Evolutionary conservation across 345 rosid genomes (phyloP).

Genomic region (Linum usitatissimum): DNA sequence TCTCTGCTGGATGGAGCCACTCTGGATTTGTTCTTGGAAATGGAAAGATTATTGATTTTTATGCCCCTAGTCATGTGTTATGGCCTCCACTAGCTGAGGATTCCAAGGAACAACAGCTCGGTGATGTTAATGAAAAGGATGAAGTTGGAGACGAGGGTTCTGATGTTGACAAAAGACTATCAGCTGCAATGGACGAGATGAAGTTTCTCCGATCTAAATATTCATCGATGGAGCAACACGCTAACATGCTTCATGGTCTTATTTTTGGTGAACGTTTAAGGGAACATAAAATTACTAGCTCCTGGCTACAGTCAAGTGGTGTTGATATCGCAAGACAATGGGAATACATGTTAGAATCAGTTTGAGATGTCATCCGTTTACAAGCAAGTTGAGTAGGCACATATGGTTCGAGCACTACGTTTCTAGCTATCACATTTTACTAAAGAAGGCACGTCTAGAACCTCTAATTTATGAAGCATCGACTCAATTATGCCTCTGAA

Average conservation of each 20-base stretch:
- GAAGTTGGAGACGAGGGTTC: conserved; percentile 21
- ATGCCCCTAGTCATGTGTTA: conserved; percentile 35
- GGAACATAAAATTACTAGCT: conserved; percentile 54
- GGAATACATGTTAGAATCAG: conserved; percentile 70
- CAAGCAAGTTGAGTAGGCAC: too few relatives aligned
- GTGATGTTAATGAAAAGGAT: conserved; percentile 6
- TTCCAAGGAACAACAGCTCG: conserved; percentile 25
- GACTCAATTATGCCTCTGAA: too few relatives aligned
- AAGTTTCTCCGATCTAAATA: conserved; percentile 53
- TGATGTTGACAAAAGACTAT: conserved; percentile 31
- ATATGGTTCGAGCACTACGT: too few relatives aligned
- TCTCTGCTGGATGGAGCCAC: conserved; percentile 82
- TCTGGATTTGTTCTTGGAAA: conserved; percentile 78
- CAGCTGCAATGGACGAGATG: conserved; percentile 53
- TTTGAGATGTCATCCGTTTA: conserved; percentile 4
- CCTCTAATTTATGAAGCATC: too few relatives aligned
- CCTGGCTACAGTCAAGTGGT: conserved; percentile 34
- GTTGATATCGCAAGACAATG: conserved; percentile 66
- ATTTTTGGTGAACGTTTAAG: conserved; percentile 67
- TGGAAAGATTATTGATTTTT: conserved; percentile 37
- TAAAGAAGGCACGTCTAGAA: too few relatives aligned
- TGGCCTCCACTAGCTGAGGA: conserved; percentile 53
- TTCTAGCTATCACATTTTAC: too few relatives aligned
- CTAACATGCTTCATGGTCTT: conserved; percentile 72
- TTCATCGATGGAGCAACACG: conserved; percentile 56